A percentile compares a stretch with the other conserved stretches of the same genome.
Conservation (phyloP, 192 early-diverging fungal species). For the Backusella luteola region DNA sequence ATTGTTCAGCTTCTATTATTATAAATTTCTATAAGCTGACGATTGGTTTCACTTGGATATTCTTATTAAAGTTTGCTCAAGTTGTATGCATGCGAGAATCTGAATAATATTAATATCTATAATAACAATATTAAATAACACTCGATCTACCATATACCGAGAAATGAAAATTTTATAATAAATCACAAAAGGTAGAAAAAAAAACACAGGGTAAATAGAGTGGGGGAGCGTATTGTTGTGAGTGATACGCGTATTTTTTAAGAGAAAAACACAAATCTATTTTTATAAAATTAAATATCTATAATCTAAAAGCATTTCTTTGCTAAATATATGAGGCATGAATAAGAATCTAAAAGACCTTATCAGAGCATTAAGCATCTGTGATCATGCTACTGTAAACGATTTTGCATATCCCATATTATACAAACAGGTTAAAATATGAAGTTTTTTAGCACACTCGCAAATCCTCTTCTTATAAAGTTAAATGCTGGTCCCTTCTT, state of each 20-base stretch:
- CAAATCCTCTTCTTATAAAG: neutral
- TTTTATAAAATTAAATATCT: neutral
- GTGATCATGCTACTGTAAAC: neutral
- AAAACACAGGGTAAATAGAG: neutral
- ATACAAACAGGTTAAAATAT: neutral
- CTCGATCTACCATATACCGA: neutral
- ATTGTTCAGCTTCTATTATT: neutral
- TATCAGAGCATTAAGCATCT: neutral
- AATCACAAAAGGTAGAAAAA: neutral
- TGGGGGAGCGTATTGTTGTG: too few relatives aligned
- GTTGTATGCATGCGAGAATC: neutral
- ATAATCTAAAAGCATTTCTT: neutral
- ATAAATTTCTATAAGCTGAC: neutral
- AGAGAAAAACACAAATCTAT: neutral
- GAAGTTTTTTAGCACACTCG: neutral
- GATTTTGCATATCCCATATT: neutral
- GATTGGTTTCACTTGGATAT: neutral
- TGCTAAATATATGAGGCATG: neutral
- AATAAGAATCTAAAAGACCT: neutral
- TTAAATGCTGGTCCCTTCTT: neutral
- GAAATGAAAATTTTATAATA: neutral
- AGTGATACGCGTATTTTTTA: too few relatives aligned
- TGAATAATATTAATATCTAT: neutral
- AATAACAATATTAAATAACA: neutral
- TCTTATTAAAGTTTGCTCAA: neutral